Base-by-base conservation (phyloP, 768 basidiomycete genomes). In the Rhodocollybia butyracea region DNA sequence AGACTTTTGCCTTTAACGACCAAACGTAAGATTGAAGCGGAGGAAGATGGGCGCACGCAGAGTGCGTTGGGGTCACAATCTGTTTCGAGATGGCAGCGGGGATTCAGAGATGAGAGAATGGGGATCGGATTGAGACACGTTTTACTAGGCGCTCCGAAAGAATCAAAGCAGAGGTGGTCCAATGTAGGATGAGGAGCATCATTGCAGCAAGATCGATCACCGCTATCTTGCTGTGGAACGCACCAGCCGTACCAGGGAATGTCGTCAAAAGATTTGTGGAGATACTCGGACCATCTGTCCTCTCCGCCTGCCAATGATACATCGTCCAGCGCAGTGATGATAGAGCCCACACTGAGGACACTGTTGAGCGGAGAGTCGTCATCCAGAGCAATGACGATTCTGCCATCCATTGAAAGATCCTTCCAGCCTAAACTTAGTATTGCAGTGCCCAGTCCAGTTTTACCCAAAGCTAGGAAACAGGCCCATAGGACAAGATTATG, bases 271-370 rank as follows among this genome's bases (percentile, higher is more conserved):
- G 45, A 30, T 8, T 53, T 31, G 21, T 22, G 30, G 30, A 88
- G 70, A 62, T 80, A 79, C 8, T 64, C 41, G 19, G 67, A 65
- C 89, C 87, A 86, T 0, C 64, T 55, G 60, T 80, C 70, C 22
- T 67, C 57, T 17, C 60, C 31, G 48, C 64, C 58, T 36, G 59
- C 73, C 32, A 92, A 70, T 0, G 70, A 46, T 1, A 70, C 67
- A 66, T 94, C 92, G 57, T 93, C 88, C 21, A 94, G 61, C 42
- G 75, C 69, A 3, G 81, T 84, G 46, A 94, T 74, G 4, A 92
- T 61, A 2, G 82, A 73, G 5, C 87, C 87, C 11, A 74, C 61
- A 1, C 73, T 70, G 15, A 94, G 68, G 63, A 89, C 76, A 1
- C 64, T 66, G n/a, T 70, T 66, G 39, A 94, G 67, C 12, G 85